Evolutionary conservation across 257 asterid species (phyloP).

Genomic region (Solanum chiquidenum): DNA sequence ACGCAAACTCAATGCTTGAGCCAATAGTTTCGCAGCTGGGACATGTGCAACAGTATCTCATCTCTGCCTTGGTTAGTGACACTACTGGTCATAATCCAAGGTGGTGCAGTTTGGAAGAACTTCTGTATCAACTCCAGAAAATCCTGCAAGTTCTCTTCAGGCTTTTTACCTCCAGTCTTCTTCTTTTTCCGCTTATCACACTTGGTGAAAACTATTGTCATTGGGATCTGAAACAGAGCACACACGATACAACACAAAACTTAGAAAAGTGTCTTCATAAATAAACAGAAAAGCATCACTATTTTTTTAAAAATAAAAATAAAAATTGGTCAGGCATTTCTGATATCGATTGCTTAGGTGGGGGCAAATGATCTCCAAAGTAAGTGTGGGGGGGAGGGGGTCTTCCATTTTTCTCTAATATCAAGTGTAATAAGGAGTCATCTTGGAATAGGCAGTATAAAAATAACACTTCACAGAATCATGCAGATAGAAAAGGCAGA

Average conservation of each 20-base stretch:
- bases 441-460: background rate
- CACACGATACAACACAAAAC: background rate
- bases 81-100: conserved; percentile 98
- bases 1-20: conserved; percentile 45
- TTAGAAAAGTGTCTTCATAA: background rate
- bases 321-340: background rate
- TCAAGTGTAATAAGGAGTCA: background rate
- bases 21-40: conserved; percentile 96
- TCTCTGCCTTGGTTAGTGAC: conserved; percentile 95
- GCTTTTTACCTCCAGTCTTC: conserved; percentile 82
- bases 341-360: background rate
- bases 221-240: conserved; percentile 56
- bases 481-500: background rate
- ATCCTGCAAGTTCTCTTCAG: conserved; percentile 71
- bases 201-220: conserved; percentile 88
- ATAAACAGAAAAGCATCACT: background rate
- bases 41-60: conserved; percentile 85
- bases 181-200: conserved; percentile 94
- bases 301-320: background rate
- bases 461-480: background rate
- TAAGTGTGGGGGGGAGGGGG: background rate
- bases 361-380: background rate
- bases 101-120: conserved; percentile 72
- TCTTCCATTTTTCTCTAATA: background rate
- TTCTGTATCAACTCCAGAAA: conserved; percentile 56